These are phyloP conservation scores for Helenozyma rhizophorensis DNA, from an alignment of 805 yeast genomes.

Conservation along the genomic window DNA sequence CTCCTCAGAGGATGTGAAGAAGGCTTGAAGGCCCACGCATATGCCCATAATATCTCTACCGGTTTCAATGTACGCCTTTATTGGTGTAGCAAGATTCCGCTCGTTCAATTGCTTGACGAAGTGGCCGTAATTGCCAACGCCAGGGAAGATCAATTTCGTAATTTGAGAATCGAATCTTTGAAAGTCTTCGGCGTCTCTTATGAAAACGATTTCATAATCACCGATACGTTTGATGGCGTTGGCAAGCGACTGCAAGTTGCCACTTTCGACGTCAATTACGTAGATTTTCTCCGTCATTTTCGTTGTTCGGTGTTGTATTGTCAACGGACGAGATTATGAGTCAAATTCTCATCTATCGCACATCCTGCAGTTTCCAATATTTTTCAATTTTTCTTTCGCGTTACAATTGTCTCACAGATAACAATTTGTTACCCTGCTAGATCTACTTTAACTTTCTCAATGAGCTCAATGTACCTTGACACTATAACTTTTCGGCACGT, in stretches of 20 bases:
- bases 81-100: slow-evolving; percentile 61
- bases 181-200: slow-evolving; percentile 57
- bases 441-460: not conserved
- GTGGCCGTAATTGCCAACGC: slow-evolving; percentile 97
- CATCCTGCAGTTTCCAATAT: too few species aligned
- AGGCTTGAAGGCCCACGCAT: slow-evolving; percentile 92
- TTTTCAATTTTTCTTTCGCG: too few species aligned
- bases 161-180: slow-evolving; percentile 39
- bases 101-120: slow-evolving; percentile 67
- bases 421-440: too few species aligned
- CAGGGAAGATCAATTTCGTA: slow-evolving; percentile 73
- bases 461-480: not conserved
- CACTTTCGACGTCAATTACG: slow-evolving; percentile 90
- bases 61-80: slow-evolving; percentile 60
- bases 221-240: slow-evolving; percentile 85
- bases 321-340: too few species aligned
- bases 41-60: slow-evolving; percentile 94
- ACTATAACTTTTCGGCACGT: slow-evolving; percentile 18
- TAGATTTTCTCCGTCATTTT: slow-evolving; percentile 41
- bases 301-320: too few species aligned
- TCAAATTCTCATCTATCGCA: too few species aligned
- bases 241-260: slow-evolving; percentile 82
- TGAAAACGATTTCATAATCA: slow-evolving; percentile 52
- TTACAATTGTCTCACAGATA: too few species aligned
- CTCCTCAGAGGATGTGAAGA: slow-evolving; percentile 75